These are phyloP conservation scores for Lablab purpureus DNA, from an alignment of 306 rosid genomes.

Conservation along the genomic window DNA sequence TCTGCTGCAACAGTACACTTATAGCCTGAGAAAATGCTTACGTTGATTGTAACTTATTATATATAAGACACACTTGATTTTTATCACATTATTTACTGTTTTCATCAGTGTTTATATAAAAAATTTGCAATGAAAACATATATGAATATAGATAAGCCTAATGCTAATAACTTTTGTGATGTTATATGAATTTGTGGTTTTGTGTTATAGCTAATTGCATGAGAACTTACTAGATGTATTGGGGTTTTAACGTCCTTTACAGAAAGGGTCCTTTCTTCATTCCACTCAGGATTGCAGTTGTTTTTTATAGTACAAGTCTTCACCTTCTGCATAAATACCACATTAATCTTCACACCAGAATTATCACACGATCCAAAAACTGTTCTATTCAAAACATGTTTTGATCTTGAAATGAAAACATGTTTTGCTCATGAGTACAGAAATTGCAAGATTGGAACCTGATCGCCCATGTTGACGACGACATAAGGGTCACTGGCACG, in stretches of 20 bases:
- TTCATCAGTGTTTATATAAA: not conserved
- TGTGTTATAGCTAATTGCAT: not conserved
- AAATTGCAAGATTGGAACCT: constrained; percentile 51
- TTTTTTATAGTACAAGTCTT: constrained; percentile 63
- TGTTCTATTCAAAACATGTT: not conserved
- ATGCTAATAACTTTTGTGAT: not conserved
- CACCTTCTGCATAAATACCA: constrained; percentile 57
- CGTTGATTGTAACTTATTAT: no score
- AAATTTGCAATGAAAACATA: not conserved
- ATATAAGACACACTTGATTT: no score
- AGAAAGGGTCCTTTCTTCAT: constrained; percentile 77
- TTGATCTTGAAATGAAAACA: not conserved
- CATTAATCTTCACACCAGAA: not conserved
- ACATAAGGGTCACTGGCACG: constrained; percentile 83
- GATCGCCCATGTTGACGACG: constrained; percentile 55
- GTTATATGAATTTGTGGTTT: not conserved
- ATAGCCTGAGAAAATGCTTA: no score
- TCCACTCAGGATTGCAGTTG: constrained; percentile 81
- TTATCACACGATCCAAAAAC: not conserved
- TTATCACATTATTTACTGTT: not conserved
- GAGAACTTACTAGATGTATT: constrained; percentile 63
- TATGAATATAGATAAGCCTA: not conserved
- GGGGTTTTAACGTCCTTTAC: constrained; percentile 54
- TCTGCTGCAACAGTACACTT: no score
- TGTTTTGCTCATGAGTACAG: not conserved